Percentiles rank a stretch among this genome's conserved stretches.
Conservation (phyloP, 2,329 filamentous ascomycete species). For the Arthroderma uncinatum region DNA sequence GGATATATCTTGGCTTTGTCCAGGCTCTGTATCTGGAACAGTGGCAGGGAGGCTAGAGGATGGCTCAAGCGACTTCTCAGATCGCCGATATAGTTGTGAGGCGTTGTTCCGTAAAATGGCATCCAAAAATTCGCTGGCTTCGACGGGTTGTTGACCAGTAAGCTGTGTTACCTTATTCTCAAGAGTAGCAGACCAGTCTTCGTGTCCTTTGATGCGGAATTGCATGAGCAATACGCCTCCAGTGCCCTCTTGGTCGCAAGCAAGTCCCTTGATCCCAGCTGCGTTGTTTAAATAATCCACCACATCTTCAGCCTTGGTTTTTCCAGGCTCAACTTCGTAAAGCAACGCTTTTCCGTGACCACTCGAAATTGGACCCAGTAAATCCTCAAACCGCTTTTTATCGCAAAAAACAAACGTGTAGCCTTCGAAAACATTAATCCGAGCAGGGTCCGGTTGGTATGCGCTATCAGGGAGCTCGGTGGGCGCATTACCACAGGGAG, state of each 20-base stretch:
- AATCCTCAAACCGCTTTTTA: slow-evolving; percentile 58
- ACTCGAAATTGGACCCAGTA: slow-evolving; percentile 62
- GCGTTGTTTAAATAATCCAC: slow-evolving; percentile 63
- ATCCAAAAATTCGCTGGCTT: slow-evolving; percentile 86
- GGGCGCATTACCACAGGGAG: slow-evolving; percentile 64
- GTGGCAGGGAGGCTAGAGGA: slow-evolving; percentile 4
- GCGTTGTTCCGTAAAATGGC: slow-evolving; percentile 75
- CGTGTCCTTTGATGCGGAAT: slow-evolving; percentile 49
- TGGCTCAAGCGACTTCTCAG: slow-evolving; percentile 29
- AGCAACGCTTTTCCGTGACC: slow-evolving; percentile 74
- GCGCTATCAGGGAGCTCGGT: slow-evolving; percentile 54
- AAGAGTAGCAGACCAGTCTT: slow-evolving; percentile 60
- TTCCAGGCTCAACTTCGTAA: slow-evolving; percentile 48
- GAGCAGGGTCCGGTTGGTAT: slow-evolving; percentile 57
- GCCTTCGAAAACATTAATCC: slow-evolving; percentile 66
- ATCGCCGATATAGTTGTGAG: slow-evolving; percentile 55
- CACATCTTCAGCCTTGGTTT: slow-evolving; percentile 64
- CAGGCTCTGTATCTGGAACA: slow-evolving; percentile 7
- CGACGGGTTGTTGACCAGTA: slow-evolving; percentile 70
- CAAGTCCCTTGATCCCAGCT: slow-evolving; percentile 61
- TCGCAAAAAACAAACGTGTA: slow-evolving; percentile 86
- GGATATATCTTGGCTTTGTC: neutral
- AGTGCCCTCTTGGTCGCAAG: slow-evolving; percentile 51
- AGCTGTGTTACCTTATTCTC: slow-evolving; percentile 57
- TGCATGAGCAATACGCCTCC: slow-evolving; percentile 67